Evolutionary conservation across 169 alveolate species (phyloP).

Genomic region (Plasmodium blacklocki): DNA sequence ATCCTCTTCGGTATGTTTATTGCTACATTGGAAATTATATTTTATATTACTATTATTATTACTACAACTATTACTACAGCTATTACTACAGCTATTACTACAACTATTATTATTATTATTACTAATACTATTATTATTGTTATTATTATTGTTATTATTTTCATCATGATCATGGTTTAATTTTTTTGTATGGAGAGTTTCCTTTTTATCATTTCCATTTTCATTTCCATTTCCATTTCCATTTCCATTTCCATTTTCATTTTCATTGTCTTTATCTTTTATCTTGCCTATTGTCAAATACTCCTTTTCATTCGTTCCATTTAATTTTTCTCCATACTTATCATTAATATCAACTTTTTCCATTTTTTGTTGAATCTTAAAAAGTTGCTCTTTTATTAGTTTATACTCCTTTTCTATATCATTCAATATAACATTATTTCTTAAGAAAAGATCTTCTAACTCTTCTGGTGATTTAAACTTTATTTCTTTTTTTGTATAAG

Average conservation of each 20-base stretch:
- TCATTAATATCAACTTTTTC: not conserved
- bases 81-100: not conserved
- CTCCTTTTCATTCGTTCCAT: too few species aligned
- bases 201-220: conserved; percentile 5
- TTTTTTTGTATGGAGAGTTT: not conserved
- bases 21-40: too few species aligned
- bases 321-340: not conserved
- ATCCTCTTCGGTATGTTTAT: not conserved
- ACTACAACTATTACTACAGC: too few species aligned
- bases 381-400: conserved; percentile 11
- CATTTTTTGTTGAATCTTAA: not conserved
- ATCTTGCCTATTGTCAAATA: too few species aligned
- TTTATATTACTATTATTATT: not conserved
- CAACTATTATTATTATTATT: too few species aligned
- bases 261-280: not conserved
- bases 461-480: conserved; percentile 95
- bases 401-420: conserved; percentile 77
- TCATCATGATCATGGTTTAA: not conserved
- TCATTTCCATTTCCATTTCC: too few species aligned
- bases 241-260: too few species aligned
- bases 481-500: conserved; percentile 84
- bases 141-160: not conserved
- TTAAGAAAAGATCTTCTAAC: conserved; percentile 81
- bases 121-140: too few species aligned
- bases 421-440: conserved; percentile 80